Percentiles rank a stretch among this genome's conserved stretches.
These are phyloP conservation scores for Sindora glabra DNA, from an alignment of 306 rosid species.

Conservation along the genomic window DNA sequence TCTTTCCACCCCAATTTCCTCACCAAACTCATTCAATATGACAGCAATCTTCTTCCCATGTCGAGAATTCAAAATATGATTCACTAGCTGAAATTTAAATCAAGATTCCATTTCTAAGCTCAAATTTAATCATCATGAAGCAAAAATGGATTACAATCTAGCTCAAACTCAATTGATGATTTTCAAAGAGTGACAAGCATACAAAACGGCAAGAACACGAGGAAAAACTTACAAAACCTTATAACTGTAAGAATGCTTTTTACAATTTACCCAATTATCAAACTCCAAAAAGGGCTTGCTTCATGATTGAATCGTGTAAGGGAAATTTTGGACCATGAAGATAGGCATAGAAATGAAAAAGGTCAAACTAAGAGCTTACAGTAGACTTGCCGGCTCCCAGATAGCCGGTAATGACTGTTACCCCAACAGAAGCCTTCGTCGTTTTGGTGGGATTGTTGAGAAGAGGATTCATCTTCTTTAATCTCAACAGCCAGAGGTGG, in stretches of 20 bases:
- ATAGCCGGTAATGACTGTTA: conserved; percentile 90
- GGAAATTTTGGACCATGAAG: not conserved
- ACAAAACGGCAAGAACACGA: not conserved
- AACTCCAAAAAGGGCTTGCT: not conserved
- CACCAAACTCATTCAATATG: conserved; percentile 90
- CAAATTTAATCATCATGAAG: conserved; percentile 1
- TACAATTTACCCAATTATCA: conserved; percentile 4
- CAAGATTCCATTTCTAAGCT: not conserved
- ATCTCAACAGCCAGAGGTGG: conserved; percentile 81
- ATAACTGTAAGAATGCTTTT: not conserved
- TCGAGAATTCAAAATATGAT: conserved; percentile 66
- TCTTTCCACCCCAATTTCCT: conserved; percentile 94
- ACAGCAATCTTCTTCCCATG: conserved; percentile 94
- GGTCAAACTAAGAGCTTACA: conserved; percentile 35
- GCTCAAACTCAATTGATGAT: too few species aligned
- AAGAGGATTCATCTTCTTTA: conserved; percentile 20
- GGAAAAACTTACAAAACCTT: not conserved
- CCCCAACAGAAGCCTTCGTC: conserved; percentile 58
- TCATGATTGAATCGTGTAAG: not conserved
- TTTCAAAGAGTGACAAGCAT: not conserved
- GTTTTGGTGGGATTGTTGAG: conserved; percentile 6
- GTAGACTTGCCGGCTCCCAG: conserved; percentile 98
- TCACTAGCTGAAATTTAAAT: conserved; percentile 59
- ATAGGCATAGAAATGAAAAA: not conserved
- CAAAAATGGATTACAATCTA: too few species aligned